These are phyloP conservation scores for Oldenlandia corymbosa DNA, from an alignment of 257 asterid species.

Conservation along the genomic window DNA sequence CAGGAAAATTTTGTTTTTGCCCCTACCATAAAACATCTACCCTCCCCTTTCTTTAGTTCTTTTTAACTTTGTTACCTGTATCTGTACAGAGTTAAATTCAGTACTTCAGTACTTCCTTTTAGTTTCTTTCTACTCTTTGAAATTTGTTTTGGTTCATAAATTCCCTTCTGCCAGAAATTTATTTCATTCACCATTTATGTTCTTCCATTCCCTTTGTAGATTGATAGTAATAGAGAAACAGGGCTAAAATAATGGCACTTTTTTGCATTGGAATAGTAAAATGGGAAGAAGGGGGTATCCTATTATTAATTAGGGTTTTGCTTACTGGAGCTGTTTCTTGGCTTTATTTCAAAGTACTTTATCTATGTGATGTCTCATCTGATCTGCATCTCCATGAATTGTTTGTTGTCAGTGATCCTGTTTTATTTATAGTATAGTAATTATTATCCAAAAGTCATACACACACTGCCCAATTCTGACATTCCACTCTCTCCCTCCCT, in stretches of 20 bases:
- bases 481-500: too few relatives aligned
- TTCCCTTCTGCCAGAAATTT: constrained; percentile 30
- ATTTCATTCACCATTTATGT: not conserved
- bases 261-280: too few relatives aligned
- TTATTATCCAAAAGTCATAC: too few relatives aligned
- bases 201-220: not conserved
- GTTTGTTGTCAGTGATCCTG: too few relatives aligned
- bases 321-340: not conserved
- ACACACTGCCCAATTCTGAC: constrained; percentile 34
- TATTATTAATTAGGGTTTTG: too few relatives aligned
- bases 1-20: constrained; percentile 52
- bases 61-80: constrained; percentile 14
- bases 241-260: too few relatives aligned
- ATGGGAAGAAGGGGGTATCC: not conserved
- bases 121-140: constrained; percentile 8
- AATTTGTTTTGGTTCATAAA: constrained; percentile 4
- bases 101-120: too few relatives aligned
- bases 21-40: constrained; percentile 9
- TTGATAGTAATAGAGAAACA: not conserved
- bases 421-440: constrained; percentile 51
- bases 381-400: not conserved
- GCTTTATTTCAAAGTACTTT: constrained; percentile 25
- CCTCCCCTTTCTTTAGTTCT: not conserved
- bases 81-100: constrained; percentile 36
- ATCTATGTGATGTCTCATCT: constrained; percentile 44